Conservation (phyloP, 495 filamentous ascomycete genomes). For the Penicillium samsonianum region DNA sequence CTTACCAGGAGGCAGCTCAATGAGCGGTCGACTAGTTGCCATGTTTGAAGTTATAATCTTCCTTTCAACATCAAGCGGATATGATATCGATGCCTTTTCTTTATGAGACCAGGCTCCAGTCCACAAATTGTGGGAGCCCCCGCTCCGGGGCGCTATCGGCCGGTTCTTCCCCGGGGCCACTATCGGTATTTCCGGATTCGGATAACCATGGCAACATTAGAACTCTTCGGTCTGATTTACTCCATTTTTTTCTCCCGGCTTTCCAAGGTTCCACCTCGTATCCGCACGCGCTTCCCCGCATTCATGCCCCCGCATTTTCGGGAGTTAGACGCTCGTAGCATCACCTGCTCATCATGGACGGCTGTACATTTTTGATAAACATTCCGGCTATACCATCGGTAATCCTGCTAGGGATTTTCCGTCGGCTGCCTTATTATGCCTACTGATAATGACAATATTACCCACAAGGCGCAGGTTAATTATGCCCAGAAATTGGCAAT, state of each 20-base stretch:
- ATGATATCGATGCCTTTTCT: not conserved
- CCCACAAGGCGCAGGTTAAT: not conserved
- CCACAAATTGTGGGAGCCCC: not conserved
- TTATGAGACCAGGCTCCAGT: not conserved
- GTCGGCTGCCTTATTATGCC: not conserved
- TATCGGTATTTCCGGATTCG: not conserved
- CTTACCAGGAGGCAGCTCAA: slow-evolving; percentile 40
- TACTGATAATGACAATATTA: not conserved
- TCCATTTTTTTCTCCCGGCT: not conserved
- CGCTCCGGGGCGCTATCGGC: not conserved
- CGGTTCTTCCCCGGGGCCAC: not conserved
- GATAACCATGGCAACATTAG: not conserved
- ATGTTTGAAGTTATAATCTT: not conserved
- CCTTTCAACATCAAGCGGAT: not conserved
- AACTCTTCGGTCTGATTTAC: not conserved
- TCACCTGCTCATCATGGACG: not conserved
- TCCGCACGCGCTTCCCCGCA: not conserved
- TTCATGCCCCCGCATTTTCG: not conserved
- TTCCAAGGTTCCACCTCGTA: not conserved
- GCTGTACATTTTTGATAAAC: not conserved
- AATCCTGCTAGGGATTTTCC: not conserved
- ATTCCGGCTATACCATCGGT: not conserved
- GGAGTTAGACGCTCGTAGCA: not conserved
- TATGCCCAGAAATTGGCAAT: not conserved
- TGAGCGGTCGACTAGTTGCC: slow-evolving; percentile 28